These are phyloP conservation scores for Fusarium subtropicale DNA, from an alignment of 2,329 filamentous ascomycete genomes.

Conservation along the genomic window DNA sequence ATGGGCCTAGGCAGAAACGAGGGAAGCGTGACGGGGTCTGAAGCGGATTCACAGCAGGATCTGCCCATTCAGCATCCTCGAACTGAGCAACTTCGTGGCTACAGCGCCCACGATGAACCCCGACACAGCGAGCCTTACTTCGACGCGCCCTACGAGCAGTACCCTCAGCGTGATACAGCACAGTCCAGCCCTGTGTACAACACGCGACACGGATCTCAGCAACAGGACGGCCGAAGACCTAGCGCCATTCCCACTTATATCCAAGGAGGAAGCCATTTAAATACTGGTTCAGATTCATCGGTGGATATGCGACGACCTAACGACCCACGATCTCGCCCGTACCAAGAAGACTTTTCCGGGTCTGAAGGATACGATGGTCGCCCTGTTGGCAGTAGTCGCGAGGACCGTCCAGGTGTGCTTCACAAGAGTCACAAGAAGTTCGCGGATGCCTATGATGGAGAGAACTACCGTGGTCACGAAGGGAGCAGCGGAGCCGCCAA, in stretches of 20 bases:
- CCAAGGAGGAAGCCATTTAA: slow-evolving; percentile 58
- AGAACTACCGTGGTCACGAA: slow-evolving; percentile 72
- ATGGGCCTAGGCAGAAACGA: slow-evolving; percentile 71
- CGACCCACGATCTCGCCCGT: slow-evolving; percentile 56
- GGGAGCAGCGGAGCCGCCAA: slow-evolving; percentile 89
- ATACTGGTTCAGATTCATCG: slow-evolving; percentile 66
- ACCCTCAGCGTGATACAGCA: slow-evolving; percentile 51
- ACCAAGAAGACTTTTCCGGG: slow-evolving; percentile 57
- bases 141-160: slow-evolving; percentile 55
- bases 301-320: slow-evolving; percentile 60
- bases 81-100: slow-evolving; percentile 47
- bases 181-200: slow-evolving; percentile 55
- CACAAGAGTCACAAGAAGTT: slow-evolving; percentile 92
- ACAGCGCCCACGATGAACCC: slow-evolving; percentile 53
- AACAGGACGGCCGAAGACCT: slow-evolving; percentile 55
- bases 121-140: slow-evolving; percentile 54
- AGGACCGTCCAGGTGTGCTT: slow-evolving; percentile 68
- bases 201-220: slow-evolving; percentile 57
- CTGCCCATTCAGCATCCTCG: slow-evolving; percentile 63
- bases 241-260: slow-evolving; percentile 62
- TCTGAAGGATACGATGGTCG: slow-evolving; percentile 58
- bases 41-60: slow-evolving; percentile 64
- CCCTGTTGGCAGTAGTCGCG: slow-evolving; percentile 53
- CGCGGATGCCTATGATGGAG: slow-evolving; percentile 86
- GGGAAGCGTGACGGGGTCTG: slow-evolving; percentile 58